Evolutionary conservation across 2,329 filamentous ascomycete species (phyloP), one percentile per base, ranked within the genome.

Genomic region (Cytospora leucostoma): DNA sequence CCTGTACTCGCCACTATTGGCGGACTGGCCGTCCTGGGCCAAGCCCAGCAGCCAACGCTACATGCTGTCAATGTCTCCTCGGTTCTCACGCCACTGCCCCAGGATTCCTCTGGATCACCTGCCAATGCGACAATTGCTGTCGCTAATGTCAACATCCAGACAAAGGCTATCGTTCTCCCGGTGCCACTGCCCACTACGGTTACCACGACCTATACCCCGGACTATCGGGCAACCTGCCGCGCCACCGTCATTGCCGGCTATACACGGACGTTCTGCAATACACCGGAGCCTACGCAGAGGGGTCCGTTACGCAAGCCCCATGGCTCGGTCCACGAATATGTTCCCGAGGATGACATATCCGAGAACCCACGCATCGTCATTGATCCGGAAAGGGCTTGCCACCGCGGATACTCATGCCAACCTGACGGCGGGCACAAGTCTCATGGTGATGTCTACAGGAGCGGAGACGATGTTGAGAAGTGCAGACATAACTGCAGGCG

Each of bases 101-200:
- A 34, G 15, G 21, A 21, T 3, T 33, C 33, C 4, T 21, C 44
- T 21, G 8, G 5, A 4, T 11, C 17, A 6, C n/a, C 19, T 19
- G 21, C 44, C 15, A 11, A 5, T 32, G 6, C 21, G 21, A 53
- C 34, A 13, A 10, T 59, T 27, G 12, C 57, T 6, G 34, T 37
- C 49, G 40, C 40, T 11, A 35, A 55, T 7, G 34, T 59, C 40
- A 58, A 47, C 13, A n/a, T 44, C 8, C 50, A 34, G 12, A 33
- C 44, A 12, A 27, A 12, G 12, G n/a, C 44, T 32, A 47, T 62
- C 55, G 17, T 64, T 12, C 38, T 50, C 35, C n/a, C 51, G 13
- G 40, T 59, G 8, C n/a, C 51, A 13, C 34, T 59, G 8, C 51
- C 21, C 12, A 63, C 56, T 19, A 60, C 56, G 11, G 38, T 59